Evolutionary conservation across 768 basidiomycete genomes (phyloP).

Genomic region (Suillus placidus): DNA sequence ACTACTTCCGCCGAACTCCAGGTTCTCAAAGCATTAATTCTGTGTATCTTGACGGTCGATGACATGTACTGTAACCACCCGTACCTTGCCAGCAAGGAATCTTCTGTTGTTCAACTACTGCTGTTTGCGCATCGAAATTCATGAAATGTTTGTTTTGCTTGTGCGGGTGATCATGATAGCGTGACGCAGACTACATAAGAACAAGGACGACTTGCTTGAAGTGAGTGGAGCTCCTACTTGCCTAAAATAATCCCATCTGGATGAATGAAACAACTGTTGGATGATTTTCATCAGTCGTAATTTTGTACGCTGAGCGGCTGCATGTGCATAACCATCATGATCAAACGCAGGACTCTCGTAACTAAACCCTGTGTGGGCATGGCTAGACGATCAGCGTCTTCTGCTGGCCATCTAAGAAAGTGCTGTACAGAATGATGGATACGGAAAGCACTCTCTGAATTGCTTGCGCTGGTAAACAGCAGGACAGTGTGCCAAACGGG

Average conservation of each 20-base stretch:
- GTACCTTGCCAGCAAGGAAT: not conserved
- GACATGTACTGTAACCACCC: not conserved
- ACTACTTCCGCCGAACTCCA: constrained; percentile 37
- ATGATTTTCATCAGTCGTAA: not conserved
- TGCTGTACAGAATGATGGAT: not conserved
- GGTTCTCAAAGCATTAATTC: constrained; percentile 2
- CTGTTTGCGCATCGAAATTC: not conserved
- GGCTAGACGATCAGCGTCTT: no score
- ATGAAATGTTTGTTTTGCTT: not conserved
- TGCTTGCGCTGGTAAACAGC: not conserved
- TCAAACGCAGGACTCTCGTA: no score
- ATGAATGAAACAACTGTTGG: no score
- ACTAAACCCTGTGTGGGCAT: no score
- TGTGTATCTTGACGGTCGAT: not conserved
- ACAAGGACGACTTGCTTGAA: not conserved
- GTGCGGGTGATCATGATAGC: not conserved
- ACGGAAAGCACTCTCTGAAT: not conserved
- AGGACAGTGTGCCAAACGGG: not conserved
- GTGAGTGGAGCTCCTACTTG: not conserved
- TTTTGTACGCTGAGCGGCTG: no score
- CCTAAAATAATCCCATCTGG: not conserved
- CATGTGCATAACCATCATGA: no score
- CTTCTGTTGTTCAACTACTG: not conserved
- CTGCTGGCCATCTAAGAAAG: not conserved
- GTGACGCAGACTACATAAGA: not conserved